Evolutionary conservation across 805 yeast genomes (phyloP), one percentile per base, ranked within the genome.

Genomic region (Nakazawaea anatomiae): DNA sequence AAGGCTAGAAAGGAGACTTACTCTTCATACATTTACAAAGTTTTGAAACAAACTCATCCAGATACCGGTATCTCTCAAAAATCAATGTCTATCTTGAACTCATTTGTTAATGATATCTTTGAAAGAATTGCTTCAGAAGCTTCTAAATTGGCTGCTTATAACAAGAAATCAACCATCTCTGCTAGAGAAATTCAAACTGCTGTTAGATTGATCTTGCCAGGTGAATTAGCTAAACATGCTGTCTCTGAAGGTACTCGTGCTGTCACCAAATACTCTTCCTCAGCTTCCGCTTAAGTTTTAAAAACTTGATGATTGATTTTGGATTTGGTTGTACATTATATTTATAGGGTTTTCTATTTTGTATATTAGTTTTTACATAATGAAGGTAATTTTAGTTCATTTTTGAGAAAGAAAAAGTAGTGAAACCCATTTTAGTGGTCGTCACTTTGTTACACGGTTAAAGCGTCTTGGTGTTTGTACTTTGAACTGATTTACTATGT

Each of bases 141-240:
- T 65, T 91, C 97, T 61, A 92, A 91, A 79, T 85, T 92, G 67
- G 97, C 97, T 76, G 96, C 96, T 69, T 91, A 91, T 87, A 91
- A 91, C 88, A 90, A 90, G 83, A 91, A 90, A 79, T 89, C 96
- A 55, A 91, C 98, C 64, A 91, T 92, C 69, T 89, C 97, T 61
- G 95, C 97, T 56, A 89, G 97, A 80, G 97, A 91, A 80, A 91
- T 91, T 67, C 97, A 91, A 81, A 91, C 97, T 63, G 97, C 98
- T 63, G 97, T 91, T 61, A 89, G 97, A 83, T 85, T 91, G 69
- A 90, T 91, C 75, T 85, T 91, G 66, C 98, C 98, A 63, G 97
- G 97, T 83, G 97, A 91, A 80, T 82, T 91, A 71, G 96, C 97
- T 64, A 90, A 90, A 82, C 97, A 91, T 77, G 97, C 97, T 68